Percentiles rank a stretch among this genome's conserved stretches.
Conservation (phyloP, 2,329 filamentous ascomycete species). For the Thermoascus crustaceus region DNA sequence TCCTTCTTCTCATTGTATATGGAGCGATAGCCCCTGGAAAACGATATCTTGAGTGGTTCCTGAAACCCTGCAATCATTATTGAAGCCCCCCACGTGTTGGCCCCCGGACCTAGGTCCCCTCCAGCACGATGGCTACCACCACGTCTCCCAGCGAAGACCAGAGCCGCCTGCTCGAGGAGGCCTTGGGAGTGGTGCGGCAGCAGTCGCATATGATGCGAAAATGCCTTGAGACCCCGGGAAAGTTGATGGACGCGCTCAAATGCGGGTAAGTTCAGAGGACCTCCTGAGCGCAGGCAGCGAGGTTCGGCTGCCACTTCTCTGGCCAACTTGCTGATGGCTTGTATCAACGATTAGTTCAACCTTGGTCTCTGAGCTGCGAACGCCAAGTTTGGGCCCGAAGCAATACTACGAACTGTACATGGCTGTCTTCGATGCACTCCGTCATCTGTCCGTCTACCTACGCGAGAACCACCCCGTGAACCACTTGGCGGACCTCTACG, state of each 20-base stretch:
- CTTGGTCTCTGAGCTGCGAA: constrained; percentile 94
- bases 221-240: constrained; percentile 91
- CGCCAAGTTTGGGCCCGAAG: constrained; percentile 93
- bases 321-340: constrained; percentile 12
- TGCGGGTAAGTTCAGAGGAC: constrained; percentile 67
- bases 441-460: constrained; percentile 91
- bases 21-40: no score
- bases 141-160: constrained; percentile 66
- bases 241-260: constrained; percentile 99
- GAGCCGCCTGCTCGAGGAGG: constrained; percentile 94
- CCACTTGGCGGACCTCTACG: constrained; percentile 94
- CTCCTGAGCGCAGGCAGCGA: constrained; percentile 18
- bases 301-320: constrained; percentile 1
- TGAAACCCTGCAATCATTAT: constrained; percentile 1
- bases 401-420: constrained; percentile 99
- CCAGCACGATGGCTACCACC: constrained; percentile 39
- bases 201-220: constrained; percentile 96
- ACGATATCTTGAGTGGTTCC: no score
- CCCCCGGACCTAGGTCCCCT: constrained; percentile 9
- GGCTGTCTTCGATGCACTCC: constrained; percentile 95
- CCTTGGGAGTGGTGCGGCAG: constrained; percentile 89
- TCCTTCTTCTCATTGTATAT: no score
- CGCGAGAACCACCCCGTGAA: constrained; percentile 97
- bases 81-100: not conserved
- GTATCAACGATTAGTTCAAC: constrained; percentile 62